Percentiles rank a stretch among this genome's conserved stretches.
Evolutionary conservation across 2,329 filamentous ascomycete species (phyloP).

Genomic region (Cercospora nicotianae): DNA sequence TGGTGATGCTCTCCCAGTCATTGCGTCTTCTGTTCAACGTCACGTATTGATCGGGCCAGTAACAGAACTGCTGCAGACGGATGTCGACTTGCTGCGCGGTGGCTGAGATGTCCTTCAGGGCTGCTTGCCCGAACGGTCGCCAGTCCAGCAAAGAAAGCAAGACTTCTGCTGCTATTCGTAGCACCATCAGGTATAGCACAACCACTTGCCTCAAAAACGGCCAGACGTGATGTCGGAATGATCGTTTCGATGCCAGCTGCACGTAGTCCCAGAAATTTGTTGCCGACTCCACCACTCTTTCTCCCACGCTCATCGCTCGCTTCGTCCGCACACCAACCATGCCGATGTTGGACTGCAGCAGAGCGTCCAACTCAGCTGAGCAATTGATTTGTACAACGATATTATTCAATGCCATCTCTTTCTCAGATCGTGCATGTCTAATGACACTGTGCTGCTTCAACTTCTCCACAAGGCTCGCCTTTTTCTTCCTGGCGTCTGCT

Average conservation of each 20-base stretch:
- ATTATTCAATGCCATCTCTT: slow-evolving; percentile 75
- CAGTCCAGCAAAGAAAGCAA: slow-evolving; percentile 81
- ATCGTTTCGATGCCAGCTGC: slow-evolving; percentile 65
- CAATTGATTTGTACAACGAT: slow-evolving; percentile 96
- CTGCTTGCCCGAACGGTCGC: slow-evolving; percentile 73
- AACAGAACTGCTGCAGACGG: slow-evolving; percentile 94
- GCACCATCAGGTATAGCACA: slow-evolving; percentile 73
- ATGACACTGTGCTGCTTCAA: slow-evolving; percentile 83
- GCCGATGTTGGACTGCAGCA: slow-evolving; percentile 85
- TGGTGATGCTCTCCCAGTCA: slow-evolving; percentile 94
- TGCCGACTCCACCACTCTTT: slow-evolving; percentile 90
- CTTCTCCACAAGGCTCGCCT: slow-evolving; percentile 74
- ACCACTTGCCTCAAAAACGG: slow-evolving; percentile 71
- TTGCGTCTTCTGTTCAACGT: slow-evolving; percentile 85
- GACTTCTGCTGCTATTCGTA: slow-evolving; percentile 77
- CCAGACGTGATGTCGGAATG: slow-evolving; percentile 73
- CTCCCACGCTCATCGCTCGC: slow-evolving; percentile 85
- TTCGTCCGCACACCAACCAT: slow-evolving; percentile 78
- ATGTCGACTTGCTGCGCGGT: slow-evolving; percentile 98
- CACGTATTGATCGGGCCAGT: slow-evolving; percentile 96
- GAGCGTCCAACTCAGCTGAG: slow-evolving; percentile 80
- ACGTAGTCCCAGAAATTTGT: slow-evolving; percentile 79
- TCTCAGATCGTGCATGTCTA: slow-evolving; percentile 71
- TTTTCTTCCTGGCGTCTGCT: slow-evolving; percentile 63
- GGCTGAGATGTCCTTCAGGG: slow-evolving; percentile 91